These are phyloP conservation scores for Lineolata rhizophorae DNA, from an alignment of 495 filamentous ascomycete species.

Conservation along the genomic window DNA sequence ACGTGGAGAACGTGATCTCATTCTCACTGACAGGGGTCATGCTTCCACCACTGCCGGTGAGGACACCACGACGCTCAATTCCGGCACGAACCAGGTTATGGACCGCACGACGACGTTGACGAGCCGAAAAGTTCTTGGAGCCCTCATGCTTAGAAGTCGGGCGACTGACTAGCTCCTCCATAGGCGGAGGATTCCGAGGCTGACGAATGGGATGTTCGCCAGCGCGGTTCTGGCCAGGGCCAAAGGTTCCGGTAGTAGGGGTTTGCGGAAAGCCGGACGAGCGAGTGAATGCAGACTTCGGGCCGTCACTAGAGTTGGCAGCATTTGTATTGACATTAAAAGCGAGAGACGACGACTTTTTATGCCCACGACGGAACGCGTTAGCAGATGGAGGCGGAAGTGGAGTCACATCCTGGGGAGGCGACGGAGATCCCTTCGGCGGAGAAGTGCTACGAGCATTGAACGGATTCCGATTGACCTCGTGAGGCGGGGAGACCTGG, in stretches of 20 bases:
- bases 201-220: slow-evolving; percentile 91
- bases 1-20: slow-evolving; percentile 48
- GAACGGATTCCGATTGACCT: slow-evolving; percentile 25
- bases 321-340: slow-evolving; percentile 32
- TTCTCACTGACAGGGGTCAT: slow-evolving; percentile 80
- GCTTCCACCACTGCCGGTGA: slow-evolving; percentile 43
- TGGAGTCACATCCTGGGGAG: slow-evolving; percentile 39
- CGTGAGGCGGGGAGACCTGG: slow-evolving; percentile 61
- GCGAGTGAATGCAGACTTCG: slow-evolving; percentile 37
- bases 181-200: slow-evolving; percentile 72
- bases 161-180: slow-evolving; percentile 78
- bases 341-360: slow-evolving; percentile 51
- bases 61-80: slow-evolving; percentile 53
- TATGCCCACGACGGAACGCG: slow-evolving; percentile 79
- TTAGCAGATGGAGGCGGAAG: slow-evolving; percentile 62
- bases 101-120: slow-evolving; percentile 79
- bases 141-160: slow-evolving; percentile 89
- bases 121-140: slow-evolving; percentile 94
- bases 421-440: slow-evolving; percentile 41
- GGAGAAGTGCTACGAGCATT: slow-evolving; percentile 39
- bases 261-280: slow-evolving; percentile 49
- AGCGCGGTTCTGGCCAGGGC: slow-evolving; percentile 75
- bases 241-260: slow-evolving; percentile 71
- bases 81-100: slow-evolving; percentile 81
- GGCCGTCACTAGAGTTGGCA: slow-evolving; percentile 35